Percentiles rank a stretch among this genome's conserved stretches.
Conservation (phyloP, 306 rosid species). For the Lathyrus oleraceus region DNA sequence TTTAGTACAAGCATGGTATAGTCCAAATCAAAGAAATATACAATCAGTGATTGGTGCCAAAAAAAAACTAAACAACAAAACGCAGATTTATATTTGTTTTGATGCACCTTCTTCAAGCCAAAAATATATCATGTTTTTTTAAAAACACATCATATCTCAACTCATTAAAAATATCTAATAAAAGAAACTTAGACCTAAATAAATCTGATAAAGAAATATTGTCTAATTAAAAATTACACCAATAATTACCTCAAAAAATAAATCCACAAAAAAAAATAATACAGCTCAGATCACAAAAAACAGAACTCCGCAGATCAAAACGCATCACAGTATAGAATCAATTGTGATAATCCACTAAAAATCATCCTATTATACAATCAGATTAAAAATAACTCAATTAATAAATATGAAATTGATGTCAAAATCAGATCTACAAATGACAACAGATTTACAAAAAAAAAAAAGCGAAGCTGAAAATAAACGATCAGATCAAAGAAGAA, state of each 20-base stretch:
- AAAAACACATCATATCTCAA: no score
- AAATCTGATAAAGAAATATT: slow-evolving; percentile 12
- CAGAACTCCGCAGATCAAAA: slow-evolving; percentile 27
- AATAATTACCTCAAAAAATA: background rate
- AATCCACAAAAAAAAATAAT: background rate
- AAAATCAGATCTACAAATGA: slow-evolving; percentile 34
- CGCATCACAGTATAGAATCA: background rate
- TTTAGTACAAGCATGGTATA: background rate
- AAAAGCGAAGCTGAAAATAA: background rate
- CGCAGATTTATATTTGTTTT: slow-evolving; percentile 7
- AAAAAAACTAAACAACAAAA: slow-evolving; percentile 22
- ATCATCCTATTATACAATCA: background rate
- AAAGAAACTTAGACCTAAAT: slow-evolving; percentile 19
- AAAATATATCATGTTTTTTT: background rate
- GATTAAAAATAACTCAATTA: background rate
- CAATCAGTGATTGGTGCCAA: slow-evolving; percentile 21
- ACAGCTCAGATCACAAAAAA: background rate
- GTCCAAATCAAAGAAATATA: slow-evolving; percentile 23
- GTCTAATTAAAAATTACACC: background rate
- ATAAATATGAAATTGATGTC: background rate
- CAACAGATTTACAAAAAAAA: background rate
- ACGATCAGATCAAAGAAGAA: slow-evolving; percentile 27
- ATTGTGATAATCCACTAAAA: background rate
- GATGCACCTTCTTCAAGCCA: slow-evolving; percentile 19
- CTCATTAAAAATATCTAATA: slow-evolving; percentile 8